phyloP scores from a whole-genome alignment of 148 eudicot genomes.

The Nyssa sinensis region DNA sequence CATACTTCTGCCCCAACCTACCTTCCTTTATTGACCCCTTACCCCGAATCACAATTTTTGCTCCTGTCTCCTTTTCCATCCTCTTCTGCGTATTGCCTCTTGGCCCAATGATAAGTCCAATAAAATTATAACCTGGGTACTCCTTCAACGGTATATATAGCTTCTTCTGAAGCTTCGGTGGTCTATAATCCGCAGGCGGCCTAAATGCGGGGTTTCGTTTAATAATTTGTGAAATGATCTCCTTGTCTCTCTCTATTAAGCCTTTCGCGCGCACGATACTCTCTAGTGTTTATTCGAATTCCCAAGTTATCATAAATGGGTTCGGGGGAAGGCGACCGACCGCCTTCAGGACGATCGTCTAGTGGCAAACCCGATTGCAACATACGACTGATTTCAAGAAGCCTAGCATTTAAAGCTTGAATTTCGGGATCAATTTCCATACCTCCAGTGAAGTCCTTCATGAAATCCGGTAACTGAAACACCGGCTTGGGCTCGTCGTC shows the following conservation, averaged over 20 bases:
- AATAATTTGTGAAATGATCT: constrained; percentile 30
- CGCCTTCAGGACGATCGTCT: constrained; percentile 24
- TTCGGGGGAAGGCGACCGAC: constrained; percentile 31
- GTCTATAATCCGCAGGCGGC: constrained; percentile 33
- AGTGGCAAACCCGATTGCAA: constrained; percentile 22
- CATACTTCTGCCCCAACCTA: constrained; percentile 18
- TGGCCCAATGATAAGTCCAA: constrained; percentile 31
- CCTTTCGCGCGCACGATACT: constrained; percentile 28
- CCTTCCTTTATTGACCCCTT: constrained; percentile 22
- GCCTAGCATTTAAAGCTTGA: constrained; percentile 26
- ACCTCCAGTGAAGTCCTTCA: constrained; percentile 30
- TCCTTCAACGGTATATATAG: constrained; percentile 33
- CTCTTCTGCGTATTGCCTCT: constrained; percentile 31
- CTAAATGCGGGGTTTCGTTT: constrained; percentile 26
- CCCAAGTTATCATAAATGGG: constrained; percentile 29
- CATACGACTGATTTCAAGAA: constrained; percentile 25
- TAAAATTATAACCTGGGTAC: constrained; percentile 32
- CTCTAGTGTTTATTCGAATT: constrained; percentile 25
- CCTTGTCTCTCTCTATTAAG: constrained; percentile 30
- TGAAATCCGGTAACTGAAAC: constrained; percentile 33
- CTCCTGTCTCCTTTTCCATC: constrained; percentile 26
- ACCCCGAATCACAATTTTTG: constrained; percentile 23
- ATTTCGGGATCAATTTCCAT: constrained; percentile 30
- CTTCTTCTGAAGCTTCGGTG: constrained; percentile 34
- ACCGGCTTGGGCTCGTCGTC: constrained; percentile 25